These are phyloP conservation scores for Penicillium desertorum DNA, from an alignment of 495 filamentous ascomycete genomes.

Conservation along the genomic window DNA sequence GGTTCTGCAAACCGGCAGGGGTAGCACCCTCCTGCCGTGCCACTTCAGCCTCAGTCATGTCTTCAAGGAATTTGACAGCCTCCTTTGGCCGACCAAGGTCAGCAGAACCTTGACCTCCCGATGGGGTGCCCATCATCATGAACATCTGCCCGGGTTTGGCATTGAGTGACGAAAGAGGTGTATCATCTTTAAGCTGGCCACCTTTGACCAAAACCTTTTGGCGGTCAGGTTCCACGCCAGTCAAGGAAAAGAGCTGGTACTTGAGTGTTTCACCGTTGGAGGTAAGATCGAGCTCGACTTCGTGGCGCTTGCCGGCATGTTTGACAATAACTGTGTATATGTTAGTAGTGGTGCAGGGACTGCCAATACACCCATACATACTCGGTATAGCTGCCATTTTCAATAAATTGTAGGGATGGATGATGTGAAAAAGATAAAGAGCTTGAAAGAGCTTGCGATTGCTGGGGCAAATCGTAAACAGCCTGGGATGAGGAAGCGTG, in stretches of 20 bases:
- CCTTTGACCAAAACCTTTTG: conserved; percentile 96
- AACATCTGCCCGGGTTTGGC: conserved; percentile 84
- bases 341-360: conserved; percentile 29
- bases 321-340: conserved; percentile 76
- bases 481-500: conserved; percentile 35
- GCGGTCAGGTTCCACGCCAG: conserved; percentile 91
- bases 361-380: conserved; percentile 32
- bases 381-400: conserved; percentile 64
- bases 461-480: conserved; percentile 35
- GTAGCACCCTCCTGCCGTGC: conserved; percentile 79
- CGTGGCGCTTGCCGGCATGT: conserved; percentile 89
- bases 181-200: conserved; percentile 92
- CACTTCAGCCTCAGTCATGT: conserved; percentile 95
- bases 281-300: conserved; percentile 84
- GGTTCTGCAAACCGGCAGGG: conserved; percentile 86
- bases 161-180: conserved; percentile 75
- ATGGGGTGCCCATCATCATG: conserved; percentile 96
- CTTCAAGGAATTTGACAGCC: conserved; percentile 83
- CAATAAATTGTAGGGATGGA: conserved; percentile 12
- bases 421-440: conserved; percentile 11
- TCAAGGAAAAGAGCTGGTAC: conserved; percentile 90
- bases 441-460: conserved; percentile 29
- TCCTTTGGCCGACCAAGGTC: conserved; percentile 74
- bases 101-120: conserved; percentile 53
- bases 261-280: conserved; percentile 92